Base-by-base conservation (phyloP, 2,329 filamentous ascomycete genomes). In the Graphilbum fragrans region DNA sequence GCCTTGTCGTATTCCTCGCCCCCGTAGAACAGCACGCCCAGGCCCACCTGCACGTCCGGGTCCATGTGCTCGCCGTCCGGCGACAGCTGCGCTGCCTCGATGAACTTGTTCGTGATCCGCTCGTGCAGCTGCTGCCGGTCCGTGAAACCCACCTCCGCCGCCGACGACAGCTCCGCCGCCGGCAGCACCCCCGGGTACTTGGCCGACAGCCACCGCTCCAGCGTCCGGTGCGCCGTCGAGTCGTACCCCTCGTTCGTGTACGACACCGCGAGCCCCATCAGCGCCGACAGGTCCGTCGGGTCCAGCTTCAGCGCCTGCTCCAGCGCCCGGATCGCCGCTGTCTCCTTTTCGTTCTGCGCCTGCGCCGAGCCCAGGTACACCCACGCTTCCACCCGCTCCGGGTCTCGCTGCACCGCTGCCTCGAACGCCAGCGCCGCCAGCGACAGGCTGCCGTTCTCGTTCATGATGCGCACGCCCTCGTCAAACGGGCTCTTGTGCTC, bases 161-260 rank as follows among this genome's bases (percentile, higher is more conserved):
- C 76, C 0, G 80, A 76, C 18, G 84, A 83, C 16, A 93, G 65
- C 29, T 86, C 72, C 38, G 76, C 73, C 12, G 80, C 80, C 38
- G 84, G 65, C 53, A 87, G 77, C 48, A 98, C 77, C 29, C 77
- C 69, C 7, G 92, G 88, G 62, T 98, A 98, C 62, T 94, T 94
- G 54, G 85, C 77, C n/a, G 86, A 86, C 23, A 98, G 73, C 92
- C 92, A 98, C 49, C 90, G 84, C 65, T 98, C 92, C 14, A 98
- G 73, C 10, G 90, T 96, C 41, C 90, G 80, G 68, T 96, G 98
- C 37, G 92, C 90, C 18, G 88, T 94, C 56, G 84, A 90, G 62
- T 98, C 92, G 64, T 96, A 98, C 47, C 90, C 92, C 65, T 98
- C 92, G 64, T 98, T 98, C 37, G 92, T 98, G 62, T 98, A 98